Base-by-base conservation (phyloP, 306 rosid species). In the Canavalia ensiformis region DNA sequence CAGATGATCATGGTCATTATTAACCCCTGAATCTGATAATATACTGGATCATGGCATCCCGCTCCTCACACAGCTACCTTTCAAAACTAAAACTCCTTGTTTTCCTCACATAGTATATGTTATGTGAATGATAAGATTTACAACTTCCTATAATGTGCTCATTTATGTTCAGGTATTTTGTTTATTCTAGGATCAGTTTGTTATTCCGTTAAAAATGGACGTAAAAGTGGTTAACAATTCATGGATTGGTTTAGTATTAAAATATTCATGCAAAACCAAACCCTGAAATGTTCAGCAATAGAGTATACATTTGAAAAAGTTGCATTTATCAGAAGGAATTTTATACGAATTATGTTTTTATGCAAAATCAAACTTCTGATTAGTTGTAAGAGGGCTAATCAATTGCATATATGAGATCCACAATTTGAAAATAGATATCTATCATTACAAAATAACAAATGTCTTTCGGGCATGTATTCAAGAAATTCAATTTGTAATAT, bases 1-100 rank as follows among this genome's bases (percentile, higher is more conserved):
- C 82, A 60, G 8, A 77, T 54, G 56, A 59, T 59, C 55, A 37
- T 68, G 64, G 71, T 72, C 75, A 33, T 57, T 59, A 75, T 73
- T 2, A 42, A 60, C 49, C 67, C 81, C 25, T 58, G 75, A 83
- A 59, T 34, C 39, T 74, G 39, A 60, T 8, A 49, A 42, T 2
- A 29, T 33, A 58, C 3, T 77, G 30, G 39, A 58, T 76, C 68
- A 76, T 68, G 31, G 35, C 50, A 68, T 37, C 66, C 72, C n/a
- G 39, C 49, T 49, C 2, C n/a, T 46, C 35, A 54, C 10, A 42
- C 64, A 67, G 52, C 39, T 73, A 35, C 9, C 7, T 18, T 63
- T 60, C 49, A 39, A n/a, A 80, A 50, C 7, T 6, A 67, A 5
- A 31, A 34, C 42, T 33, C 8, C 25, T 6, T 33, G 33, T 74